Evolutionary conservation across 352 stramenopile species (phyloP), one percentile per base, ranked within the genome.

Genomic region (Blastocystis hominis): DNA sequence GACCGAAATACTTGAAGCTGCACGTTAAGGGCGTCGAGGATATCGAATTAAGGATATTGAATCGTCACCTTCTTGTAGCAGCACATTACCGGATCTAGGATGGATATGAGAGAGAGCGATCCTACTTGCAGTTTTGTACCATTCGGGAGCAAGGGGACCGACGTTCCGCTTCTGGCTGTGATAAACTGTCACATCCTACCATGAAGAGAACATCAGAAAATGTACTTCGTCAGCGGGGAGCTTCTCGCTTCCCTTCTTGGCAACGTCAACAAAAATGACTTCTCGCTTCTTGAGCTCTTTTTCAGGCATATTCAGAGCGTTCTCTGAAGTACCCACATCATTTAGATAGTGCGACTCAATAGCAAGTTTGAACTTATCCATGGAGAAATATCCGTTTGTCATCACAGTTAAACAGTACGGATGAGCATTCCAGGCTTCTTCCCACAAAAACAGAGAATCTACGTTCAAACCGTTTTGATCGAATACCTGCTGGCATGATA

Each of bases 361-460:
- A 2, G 55, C 66, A 7, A 87, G 44, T 38, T 61, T 87, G 77
- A 87, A 87, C 55, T 87, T 87, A 2, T 87, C 77, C 47, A 78
- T 87, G 0, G 77, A 75, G 20, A 87, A 77, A 34, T 75, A 75
- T 3, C 62, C 62, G 44, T 77, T 78, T 38, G 77, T 87, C 77
- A 75, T 78, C 62, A 87, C 77, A 30, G 77, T 87, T 20, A 87
- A 50, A 15, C 77, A 87, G 36, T 87, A 77, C 2, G 77, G 77
- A 87, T 87, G 77, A 10, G 77, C 77, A 42, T 87, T 87, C 77
- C 77, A 87, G 0, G 77, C 77, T 40, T 87, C 77, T 53, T 87
- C 77, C 72, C 72, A 84, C 54, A 84, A 53, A 53, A 84, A 84
- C 20, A 84, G 72, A 17, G 72, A 64, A 50, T 84, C 72, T 84